phyloP scores from a whole-genome alignment of 1,139 yeast genomes.

The Debaryomycetaceae sp. region DNA sequence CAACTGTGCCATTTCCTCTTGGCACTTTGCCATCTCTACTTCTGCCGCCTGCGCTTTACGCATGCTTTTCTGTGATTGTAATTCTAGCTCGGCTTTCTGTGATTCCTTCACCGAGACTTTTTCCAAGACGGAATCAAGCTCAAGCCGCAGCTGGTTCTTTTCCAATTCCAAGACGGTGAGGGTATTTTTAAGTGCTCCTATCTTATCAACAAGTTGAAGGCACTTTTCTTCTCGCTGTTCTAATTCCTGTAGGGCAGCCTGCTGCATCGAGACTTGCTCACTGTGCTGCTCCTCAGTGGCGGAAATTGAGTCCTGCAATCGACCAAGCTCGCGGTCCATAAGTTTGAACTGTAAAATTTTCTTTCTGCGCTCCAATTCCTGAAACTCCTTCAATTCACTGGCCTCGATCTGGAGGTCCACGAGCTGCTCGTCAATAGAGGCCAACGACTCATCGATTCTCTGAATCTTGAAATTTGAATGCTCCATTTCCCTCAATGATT shows the following conservation, averaged over 20 bases:
- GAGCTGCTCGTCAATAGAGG: conserved; percentile 60
- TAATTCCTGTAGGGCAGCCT: conserved; percentile 31
- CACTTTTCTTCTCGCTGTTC: conserved; percentile 37
- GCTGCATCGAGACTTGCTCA: conserved; percentile 35
- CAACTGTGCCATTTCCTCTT: conserved; percentile 10
- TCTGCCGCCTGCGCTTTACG: conserved; percentile 22
- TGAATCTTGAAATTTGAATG: conserved; percentile 60
- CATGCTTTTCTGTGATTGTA: too few species aligned
- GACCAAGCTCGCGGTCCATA: conserved; percentile 64
- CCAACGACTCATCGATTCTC: conserved; percentile 66
- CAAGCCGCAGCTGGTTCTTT: conserved; percentile 39
- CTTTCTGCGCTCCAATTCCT: conserved; percentile 53
- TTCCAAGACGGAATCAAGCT: conserved; percentile 33
- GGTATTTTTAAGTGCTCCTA: conserved; percentile 27
- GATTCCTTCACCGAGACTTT: conserved; percentile 30
- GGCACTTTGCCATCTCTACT: conserved; percentile 8
- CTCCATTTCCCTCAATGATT: conserved; percentile 70
- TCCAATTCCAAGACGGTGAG: conserved; percentile 38
- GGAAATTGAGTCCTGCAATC: conserved; percentile 51
- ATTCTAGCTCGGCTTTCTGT: not conserved
- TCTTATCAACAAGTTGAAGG: conserved; percentile 35
- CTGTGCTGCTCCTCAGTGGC: conserved; percentile 51
- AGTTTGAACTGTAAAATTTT: conserved; percentile 68
- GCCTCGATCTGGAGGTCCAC: conserved; percentile 76
- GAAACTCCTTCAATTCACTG: conserved; percentile 61